Evolutionary conservation across 805 yeast genomes (phyloP), one percentile per base, ranked within the genome.

Genomic region (Brettanomyces anomalus): DNA sequence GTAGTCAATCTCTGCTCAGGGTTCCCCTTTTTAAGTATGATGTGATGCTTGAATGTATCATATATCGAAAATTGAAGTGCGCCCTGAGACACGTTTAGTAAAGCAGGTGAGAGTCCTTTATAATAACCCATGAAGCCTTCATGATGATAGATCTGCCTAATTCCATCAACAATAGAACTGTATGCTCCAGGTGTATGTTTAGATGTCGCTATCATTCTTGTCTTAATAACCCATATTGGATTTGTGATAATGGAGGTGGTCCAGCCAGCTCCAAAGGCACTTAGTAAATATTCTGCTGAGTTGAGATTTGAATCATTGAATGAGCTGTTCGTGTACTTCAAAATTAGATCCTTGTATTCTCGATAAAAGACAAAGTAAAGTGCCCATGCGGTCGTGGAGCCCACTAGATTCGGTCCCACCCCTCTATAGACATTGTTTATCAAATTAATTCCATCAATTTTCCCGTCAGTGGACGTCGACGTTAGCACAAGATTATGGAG

Each of bases 141-240:
- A 2, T 58, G 55, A 1, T 35, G 34, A 54, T 71, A 73, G 1
- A 86, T 70, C 19, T 65, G 58, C 13, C 40, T 44, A 0, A 78
- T 53, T 1, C 95, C 94, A 46, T 77, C 76, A 16, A 54, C 10
- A 5, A 80, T 61, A 0, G 86, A 76, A 8, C 60, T 60, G 54
- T 87, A 86, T 0, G 85, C 80, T 14, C 71, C 71, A 0, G 68
- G 66, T 0, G 64, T 51, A 1, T 46, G 46, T 33, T 64, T 61
- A 2, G 74, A 62, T 2, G 76, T 74, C 16, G 88, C 78, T 53
- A 89, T 70, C 50, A 90, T 81, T 47, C 97, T 70, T 0, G 98
- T 93, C 61, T 93, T 93, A 16, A 93, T 60, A 1, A 93, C 96
- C 98, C 98, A 90, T 10, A 90, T 74, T 1, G 98, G 98, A 56